Evolutionary conservation across 139 green algal genomes (phyloP).

Genomic region (Edaphochlamys debaryana): DNA sequence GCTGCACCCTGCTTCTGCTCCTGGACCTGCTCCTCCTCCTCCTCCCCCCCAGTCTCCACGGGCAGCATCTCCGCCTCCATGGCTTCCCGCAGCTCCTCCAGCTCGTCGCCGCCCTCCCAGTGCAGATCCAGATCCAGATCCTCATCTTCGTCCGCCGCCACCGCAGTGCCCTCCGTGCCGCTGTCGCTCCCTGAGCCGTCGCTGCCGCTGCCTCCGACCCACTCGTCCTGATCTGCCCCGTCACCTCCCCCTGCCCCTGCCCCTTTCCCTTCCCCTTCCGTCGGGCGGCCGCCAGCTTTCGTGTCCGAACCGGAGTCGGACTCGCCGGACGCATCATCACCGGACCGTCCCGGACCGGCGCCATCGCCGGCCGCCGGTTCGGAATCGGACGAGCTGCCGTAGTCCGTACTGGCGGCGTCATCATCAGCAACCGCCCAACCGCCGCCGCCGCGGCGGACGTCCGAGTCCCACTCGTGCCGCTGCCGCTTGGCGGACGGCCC

Average conservation of each 20-base stretch:
- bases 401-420: too few relatives aligned
- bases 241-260: neutral
- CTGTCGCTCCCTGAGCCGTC: too few relatives aligned
- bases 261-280: neutral
- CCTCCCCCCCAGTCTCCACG: neutral
- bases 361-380: too few relatives aligned
- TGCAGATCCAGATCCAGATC: constrained; percentile 1
- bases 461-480: neutral
- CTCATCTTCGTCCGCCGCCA: neutral
- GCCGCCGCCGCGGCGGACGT: too few relatives aligned
- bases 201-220: neutral
- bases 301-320: too few relatives aligned
- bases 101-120: neutral
- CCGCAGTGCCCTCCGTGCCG: too few relatives aligned
- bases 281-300: too few relatives aligned
- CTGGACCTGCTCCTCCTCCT: neutral
- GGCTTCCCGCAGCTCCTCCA: neutral
- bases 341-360: too few relatives aligned
- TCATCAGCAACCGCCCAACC: too few relatives aligned
- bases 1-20: neutral
- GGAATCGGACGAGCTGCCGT: too few relatives aligned
- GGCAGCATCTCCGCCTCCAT: neutral
- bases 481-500: neutral
- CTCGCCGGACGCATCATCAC: too few relatives aligned
- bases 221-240: neutral